These are phyloP conservation scores for Saccharomyces hybrid DNA, from an alignment of 1,139 yeast genomes.

Conservation along the genomic window DNA sequence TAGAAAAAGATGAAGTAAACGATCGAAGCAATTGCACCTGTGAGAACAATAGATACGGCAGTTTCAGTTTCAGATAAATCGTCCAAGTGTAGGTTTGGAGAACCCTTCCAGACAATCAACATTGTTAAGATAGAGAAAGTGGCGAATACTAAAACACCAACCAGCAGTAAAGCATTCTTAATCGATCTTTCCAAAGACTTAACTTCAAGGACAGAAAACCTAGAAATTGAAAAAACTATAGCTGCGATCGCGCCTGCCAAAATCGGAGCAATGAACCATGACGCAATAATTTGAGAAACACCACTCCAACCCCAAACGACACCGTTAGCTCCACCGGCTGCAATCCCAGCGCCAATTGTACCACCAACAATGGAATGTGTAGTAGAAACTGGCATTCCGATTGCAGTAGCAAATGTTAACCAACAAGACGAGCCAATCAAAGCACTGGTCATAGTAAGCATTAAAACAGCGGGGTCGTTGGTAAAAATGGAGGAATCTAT, in stretches of 20 bases:
- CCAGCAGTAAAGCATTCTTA: conserved; percentile 46
- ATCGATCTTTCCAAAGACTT: conserved; percentile 35
- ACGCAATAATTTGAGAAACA: conserved; percentile 64
- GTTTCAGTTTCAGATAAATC: conserved; percentile 45
- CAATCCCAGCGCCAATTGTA: conserved; percentile 67
- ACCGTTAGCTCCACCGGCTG: conserved; percentile 47
- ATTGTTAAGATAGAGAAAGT: conserved; percentile 58
- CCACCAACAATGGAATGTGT: conserved; percentile 78
- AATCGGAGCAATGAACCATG: conserved; percentile 77
- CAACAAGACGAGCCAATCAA: conserved; percentile 68
- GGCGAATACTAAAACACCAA: conserved; percentile 54
- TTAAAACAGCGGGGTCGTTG: conserved; percentile 57
- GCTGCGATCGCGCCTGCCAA: conserved; percentile 61
- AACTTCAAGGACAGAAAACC: conserved; percentile 54
- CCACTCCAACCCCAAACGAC: conserved; percentile 75
- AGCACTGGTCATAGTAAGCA: conserved; percentile 73
- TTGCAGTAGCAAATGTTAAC: conserved; percentile 57
- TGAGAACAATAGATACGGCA: conserved; percentile 53
- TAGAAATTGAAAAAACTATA: conserved; percentile 50
- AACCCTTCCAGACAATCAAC: conserved; percentile 63
- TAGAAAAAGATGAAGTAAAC: conserved; percentile 48
- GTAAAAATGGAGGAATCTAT: conserved; percentile 44
- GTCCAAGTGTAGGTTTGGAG: conserved; percentile 54
- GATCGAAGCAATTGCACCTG: conserved; percentile 48
- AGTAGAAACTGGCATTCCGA: conserved; percentile 73